Base-by-base conservation (phyloP, 331 rosid genomes). In the Phaseolus coccineus region DNA sequence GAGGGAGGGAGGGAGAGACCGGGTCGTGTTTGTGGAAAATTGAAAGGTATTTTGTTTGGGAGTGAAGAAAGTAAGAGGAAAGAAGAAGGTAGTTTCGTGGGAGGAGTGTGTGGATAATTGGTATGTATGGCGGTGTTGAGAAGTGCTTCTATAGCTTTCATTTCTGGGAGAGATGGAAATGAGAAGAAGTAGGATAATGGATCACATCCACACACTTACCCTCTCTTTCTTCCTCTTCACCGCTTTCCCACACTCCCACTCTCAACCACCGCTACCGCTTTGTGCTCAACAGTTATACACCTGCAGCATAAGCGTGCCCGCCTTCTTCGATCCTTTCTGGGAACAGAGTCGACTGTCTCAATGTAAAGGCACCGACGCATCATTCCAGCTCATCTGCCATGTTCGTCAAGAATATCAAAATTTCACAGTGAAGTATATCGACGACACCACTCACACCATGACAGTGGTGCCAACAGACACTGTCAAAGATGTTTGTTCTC, bases 1-100 rank as follows among this genome's bases (percentile, higher is more conserved):
- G 19, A 11, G 4, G 28, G 3, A 13, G 14, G 5, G 33, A 6
- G 12, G 3, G 16, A n/a, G n/a, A n/a, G n/a, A n/a, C n/a, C n/a
- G n/a, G n/a, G n/a, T n/a, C n/a, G n/a, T n/a, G n/a, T n/a, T n/a
- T n/a, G n/a, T n/a, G n/a, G n/a, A n/a, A n/a, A n/a, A n/a, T n/a
- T n/a, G n/a, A n/a, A n/a, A n/a, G n/a, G n/a, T n/a, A n/a, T n/a
- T n/a, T n/a, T n/a, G n/a, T n/a, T n/a, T n/a, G n/a, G 69, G 13
- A 16, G 19, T 31, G 2, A 2, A 30, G 39, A 1, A 10, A 39
- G 77, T 39, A 73, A 12, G 6, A 56, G 77, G 77, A 73, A 73
- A 39, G 13, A 3, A 53, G 3, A 68, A 12, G 55, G 77, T 8
- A 39, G 62, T 55, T 72, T 55, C 77, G 53, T 25, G 44, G 44